Conservation (phyloP, 192 early-diverging fungal species). For the Coemansia sp. region DNA sequence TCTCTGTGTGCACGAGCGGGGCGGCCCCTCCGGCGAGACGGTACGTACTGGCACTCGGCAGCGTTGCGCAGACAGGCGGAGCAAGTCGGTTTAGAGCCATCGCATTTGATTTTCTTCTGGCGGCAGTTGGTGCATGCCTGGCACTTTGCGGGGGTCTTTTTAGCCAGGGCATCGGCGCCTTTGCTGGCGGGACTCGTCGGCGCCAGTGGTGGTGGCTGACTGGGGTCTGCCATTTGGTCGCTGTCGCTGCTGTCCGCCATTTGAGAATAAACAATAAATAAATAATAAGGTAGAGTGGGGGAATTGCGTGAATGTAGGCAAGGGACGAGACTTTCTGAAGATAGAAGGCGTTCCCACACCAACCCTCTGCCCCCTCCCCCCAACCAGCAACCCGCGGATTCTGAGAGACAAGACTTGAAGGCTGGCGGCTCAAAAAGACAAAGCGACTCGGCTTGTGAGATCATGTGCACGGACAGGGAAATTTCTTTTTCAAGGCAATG, state of each 20-base stretch:
- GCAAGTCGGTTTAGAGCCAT: constrained; percentile 52
- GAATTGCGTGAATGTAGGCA: not conserved
- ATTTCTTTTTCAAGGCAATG: not conserved
- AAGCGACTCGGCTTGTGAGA: not conserved
- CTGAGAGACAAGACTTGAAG: not conserved
- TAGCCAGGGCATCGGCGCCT: constrained; percentile 1
- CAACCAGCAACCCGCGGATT: not conserved
- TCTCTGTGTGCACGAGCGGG: constrained; percentile 49
- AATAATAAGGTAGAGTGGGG: not conserved
- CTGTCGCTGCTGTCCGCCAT: constrained; percentile 51
- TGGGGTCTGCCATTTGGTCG: constrained; percentile 29
- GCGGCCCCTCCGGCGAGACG: constrained; percentile 47
- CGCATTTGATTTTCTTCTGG: constrained; percentile 55
- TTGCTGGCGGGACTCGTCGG: constrained; percentile 11
- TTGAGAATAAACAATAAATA: not conserved
- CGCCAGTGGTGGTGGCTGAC: constrained; percentile 7
- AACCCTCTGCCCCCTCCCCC: not conserved
- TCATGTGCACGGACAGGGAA: not conserved
- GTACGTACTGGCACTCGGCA: constrained; percentile 51
- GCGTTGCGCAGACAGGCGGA: constrained; percentile 42
- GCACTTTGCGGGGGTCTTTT: constrained; percentile 43
- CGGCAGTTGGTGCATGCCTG: constrained; percentile 56
- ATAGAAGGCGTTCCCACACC: not conserved
- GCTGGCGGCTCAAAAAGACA: not conserved
- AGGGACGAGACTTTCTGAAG: not conserved